Percentiles rank a stretch among this genome's conserved stretches.
phyloP scores from a whole-genome alignment of 345 rosid genomes.

The Camelina neglecta region DNA sequence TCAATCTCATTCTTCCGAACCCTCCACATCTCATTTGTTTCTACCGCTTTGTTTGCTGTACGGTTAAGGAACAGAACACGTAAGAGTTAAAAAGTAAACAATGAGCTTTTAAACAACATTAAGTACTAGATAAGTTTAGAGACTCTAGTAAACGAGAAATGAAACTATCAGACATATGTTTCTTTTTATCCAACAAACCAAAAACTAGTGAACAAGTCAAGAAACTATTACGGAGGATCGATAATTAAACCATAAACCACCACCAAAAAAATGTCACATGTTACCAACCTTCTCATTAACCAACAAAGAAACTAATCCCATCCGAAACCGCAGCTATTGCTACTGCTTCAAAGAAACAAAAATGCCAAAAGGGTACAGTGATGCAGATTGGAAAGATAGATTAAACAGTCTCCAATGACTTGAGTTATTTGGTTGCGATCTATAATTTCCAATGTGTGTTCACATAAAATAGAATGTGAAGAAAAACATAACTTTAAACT shows the following conservation, averaged over 20 bases:
- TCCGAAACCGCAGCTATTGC: constrained; percentile 3
- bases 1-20: constrained; percentile 73
- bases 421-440: background rate
- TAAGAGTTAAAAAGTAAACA: constrained; percentile 1
- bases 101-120: background rate
- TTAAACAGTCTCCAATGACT: background rate
- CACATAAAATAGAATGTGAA: background rate
- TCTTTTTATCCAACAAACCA: background rate
- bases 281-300: constrained; percentile 3
- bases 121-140: background rate
- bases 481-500: background rate
- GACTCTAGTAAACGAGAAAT: background rate
- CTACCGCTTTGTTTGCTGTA: constrained; percentile 81
- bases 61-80: constrained; percentile 23
- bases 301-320: constrained; percentile 15
- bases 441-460: background rate
- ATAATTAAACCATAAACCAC: background rate
- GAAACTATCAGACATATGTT: background rate
- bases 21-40: constrained; percentile 90
- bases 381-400: background rate
- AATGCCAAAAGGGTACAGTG: background rate
- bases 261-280: background rate
- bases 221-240: background rate
- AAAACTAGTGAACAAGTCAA: background rate
- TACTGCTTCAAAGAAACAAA: background rate